Conservation (phyloP, 257 asterid species). For the Nicotiana noctiflora region DNA sequence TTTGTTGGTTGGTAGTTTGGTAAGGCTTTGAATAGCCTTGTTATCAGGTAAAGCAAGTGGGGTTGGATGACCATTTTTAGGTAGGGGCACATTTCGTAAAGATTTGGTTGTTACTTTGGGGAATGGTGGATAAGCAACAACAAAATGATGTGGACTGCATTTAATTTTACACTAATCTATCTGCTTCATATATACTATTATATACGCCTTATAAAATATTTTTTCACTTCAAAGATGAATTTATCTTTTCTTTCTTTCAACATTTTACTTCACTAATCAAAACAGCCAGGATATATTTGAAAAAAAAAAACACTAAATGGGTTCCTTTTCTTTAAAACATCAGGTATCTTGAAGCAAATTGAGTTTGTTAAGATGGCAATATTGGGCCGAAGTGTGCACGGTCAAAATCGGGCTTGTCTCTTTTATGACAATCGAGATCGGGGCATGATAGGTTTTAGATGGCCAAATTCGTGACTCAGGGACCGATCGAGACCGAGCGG, state of each 20-base stretch:
- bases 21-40: not conserved
- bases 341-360: not conserved
- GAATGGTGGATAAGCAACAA: not conserved
- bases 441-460: no score
- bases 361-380: not conserved
- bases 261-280: not conserved
- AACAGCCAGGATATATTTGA: not conserved
- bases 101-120: not conserved
- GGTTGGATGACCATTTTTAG: not conserved
- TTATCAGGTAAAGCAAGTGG: not conserved
- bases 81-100: not conserved
- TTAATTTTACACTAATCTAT: not conserved
- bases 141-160: not conserved
- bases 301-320: not conserved
- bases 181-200: not conserved
- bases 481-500: no score
- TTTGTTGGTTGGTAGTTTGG: not conserved
- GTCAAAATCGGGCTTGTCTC: no score
- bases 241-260: not conserved
- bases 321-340: not conserved
- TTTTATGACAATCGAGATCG: no score
- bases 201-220: not conserved
- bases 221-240: not conserved
- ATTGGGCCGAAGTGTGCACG: no score
- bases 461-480: no score